A percentile compares a stretch with the other conserved stretches of the same genome.
phyloP scores from a whole-genome alignment of 129 eudicot species.

The Calendula officinalis region DNA sequence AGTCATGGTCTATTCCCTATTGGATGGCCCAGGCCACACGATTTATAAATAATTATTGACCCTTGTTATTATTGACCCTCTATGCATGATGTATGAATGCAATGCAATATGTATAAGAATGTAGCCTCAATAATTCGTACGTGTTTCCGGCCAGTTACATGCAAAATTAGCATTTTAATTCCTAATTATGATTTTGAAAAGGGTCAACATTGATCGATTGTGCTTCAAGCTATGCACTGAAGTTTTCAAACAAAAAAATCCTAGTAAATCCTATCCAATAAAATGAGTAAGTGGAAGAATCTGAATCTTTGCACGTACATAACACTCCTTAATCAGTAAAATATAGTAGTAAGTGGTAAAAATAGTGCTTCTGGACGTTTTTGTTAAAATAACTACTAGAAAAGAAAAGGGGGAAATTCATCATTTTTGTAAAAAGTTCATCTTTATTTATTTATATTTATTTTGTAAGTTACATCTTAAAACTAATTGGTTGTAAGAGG shows the following conservation, averaged over 20 bases:
- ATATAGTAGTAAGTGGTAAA: slow-evolving; percentile 4
- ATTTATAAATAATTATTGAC: no score
- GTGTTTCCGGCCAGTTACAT: background rate
- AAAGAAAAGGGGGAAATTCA: slow-evolving; percentile 4
- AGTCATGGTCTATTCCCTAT: background rate
- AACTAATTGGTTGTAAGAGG: no score
- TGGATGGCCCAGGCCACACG: no score
- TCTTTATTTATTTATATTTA: background rate
- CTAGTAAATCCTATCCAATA: slow-evolving; percentile 25
- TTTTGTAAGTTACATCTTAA: background rate
- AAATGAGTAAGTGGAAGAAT: slow-evolving; percentile 30
- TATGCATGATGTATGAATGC: background rate
- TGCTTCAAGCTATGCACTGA: slow-evolving; percentile 20
- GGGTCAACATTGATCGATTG: slow-evolving; percentile 15
- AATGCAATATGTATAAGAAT: background rate
- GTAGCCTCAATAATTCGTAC: background rate
- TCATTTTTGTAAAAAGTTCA: background rate
- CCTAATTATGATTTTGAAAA: background rate
- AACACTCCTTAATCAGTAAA: slow-evolving; percentile 20
- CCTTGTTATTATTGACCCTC: background rate
- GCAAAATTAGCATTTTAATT: slow-evolving; percentile 4
- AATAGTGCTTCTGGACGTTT: slow-evolving; percentile 6
- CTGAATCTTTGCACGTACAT: slow-evolving; percentile 7
- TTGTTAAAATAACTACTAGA: background rate
- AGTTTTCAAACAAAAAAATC: slow-evolving; percentile 24